These are phyloP conservation scores for Orbilia ellipsospora DNA, from an alignment of 2,329 filamentous ascomycete species.

Conservation along the genomic window DNA sequence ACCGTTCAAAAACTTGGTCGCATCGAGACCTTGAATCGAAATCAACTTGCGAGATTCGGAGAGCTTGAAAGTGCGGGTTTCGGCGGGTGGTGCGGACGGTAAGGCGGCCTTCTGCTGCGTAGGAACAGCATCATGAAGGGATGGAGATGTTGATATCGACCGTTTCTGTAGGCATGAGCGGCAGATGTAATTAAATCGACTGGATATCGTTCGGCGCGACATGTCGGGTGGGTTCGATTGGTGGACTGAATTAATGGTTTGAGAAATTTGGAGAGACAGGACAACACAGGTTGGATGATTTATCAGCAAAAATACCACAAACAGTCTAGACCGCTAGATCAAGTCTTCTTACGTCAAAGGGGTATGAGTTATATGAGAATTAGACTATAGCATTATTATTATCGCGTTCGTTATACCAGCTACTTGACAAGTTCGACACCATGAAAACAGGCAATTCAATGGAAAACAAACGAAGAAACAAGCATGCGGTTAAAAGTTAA, in stretches of 20 bases:
- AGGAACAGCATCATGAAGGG: constrained; percentile 14
- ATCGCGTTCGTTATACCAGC: constrained; percentile 10
- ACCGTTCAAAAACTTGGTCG: constrained; percentile 86
- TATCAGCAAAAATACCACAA: constrained; percentile 55
- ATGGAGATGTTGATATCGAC: constrained; percentile 36
- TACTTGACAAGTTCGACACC: constrained; percentile 19
- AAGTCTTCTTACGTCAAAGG: not conserved
- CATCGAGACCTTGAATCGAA: constrained; percentile 80
- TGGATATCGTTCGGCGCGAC: constrained; percentile 21
- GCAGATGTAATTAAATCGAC: constrained; percentile 45
- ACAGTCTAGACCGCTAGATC: not conserved
- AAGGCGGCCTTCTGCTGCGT: constrained; percentile 16
- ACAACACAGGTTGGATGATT: constrained; percentile 45
- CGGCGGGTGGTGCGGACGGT: constrained; percentile 30
- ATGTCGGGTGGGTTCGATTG: constrained; percentile 12
- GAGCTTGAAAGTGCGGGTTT: constrained; percentile 68
- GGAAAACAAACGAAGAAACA: constrained; percentile 8
- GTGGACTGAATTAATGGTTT: not conserved
- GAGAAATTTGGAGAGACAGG: constrained; percentile 13
- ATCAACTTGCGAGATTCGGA: constrained; percentile 78
- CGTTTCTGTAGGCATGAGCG: constrained; percentile 43
- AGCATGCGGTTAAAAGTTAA: constrained; percentile 7
- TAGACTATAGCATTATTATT: not conserved
- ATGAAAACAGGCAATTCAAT: not conserved
- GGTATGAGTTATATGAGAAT: not conserved